A percentile compares a stretch with the other conserved stretches of the same genome.
These are phyloP conservation scores for Gonium pectorale DNA, from an alignment of 139 green algal genomes.

Conservation along the genomic window DNA sequence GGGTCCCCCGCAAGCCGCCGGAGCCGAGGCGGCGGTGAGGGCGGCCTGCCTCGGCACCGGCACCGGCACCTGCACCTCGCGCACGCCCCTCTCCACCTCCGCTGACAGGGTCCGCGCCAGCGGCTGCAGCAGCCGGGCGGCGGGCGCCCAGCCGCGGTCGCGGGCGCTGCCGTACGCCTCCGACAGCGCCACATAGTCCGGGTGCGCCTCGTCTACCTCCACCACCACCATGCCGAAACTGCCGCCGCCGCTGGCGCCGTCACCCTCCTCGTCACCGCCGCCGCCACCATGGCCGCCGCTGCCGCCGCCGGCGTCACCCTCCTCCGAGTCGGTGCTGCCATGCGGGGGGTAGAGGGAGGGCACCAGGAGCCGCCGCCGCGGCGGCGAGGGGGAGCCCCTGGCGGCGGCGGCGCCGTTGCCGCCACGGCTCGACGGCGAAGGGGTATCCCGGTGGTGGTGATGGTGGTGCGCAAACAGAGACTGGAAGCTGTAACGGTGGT, in stretches of 20 bases:
- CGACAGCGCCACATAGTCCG: neutral
- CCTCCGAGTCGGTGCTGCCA: neutral
- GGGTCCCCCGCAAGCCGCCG: neutral
- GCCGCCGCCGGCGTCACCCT: neutral
- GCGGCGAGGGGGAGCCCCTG: too few relatives aligned
- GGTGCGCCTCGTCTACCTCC: slow-evolving; percentile 29
- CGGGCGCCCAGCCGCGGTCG: neutral
- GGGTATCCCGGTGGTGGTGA: too few relatives aligned
- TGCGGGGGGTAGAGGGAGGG: slow-evolving; percentile 28
- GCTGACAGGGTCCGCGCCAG: neutral
- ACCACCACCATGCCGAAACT: neutral
- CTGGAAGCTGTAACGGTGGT: too few relatives aligned
- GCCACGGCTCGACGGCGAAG: too few relatives aligned
- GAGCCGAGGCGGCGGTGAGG: neutral
- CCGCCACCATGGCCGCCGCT: neutral
- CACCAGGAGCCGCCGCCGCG: neutral
- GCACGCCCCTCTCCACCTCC: neutral
- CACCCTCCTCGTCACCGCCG: neutral
- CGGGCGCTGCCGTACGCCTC: neutral
- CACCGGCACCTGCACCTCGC: neutral
- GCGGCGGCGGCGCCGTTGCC: too few relatives aligned
- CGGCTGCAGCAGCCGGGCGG: slow-evolving; percentile 4
- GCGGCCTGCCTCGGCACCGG: neutral
- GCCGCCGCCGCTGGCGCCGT: neutral
- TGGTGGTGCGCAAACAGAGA: too few relatives aligned